Percentiles rank a stretch among this genome's conserved stretches.
Conservation (phyloP, 2,329 filamentous ascomycete genomes). For the Macrophomina phaseolina region DNA sequence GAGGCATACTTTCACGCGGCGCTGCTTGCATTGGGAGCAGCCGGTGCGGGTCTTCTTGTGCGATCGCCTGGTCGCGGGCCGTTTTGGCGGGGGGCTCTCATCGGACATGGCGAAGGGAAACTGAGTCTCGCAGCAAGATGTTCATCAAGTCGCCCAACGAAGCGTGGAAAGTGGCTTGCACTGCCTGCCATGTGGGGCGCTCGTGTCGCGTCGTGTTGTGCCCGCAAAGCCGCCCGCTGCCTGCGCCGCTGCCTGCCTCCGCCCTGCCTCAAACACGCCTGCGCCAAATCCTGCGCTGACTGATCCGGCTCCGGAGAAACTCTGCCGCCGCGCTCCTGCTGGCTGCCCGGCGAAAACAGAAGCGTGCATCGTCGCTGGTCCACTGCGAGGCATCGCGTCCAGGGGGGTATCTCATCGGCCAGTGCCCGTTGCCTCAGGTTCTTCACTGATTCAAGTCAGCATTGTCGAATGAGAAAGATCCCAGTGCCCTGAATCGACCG, state of each 20-base stretch:
- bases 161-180: conserved; percentile 14
- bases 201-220: background rate
- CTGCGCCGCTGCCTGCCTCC: too few species aligned
- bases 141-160: conserved; percentile 1
- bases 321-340: background rate
- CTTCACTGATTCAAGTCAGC: too few species aligned
- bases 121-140: conserved; percentile 13
- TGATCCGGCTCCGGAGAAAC: background rate
- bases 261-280: too few species aligned
- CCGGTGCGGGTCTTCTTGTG: conserved; percentile 28
- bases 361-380: background rate
- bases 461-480: too few species aligned
- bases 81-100: conserved; percentile 8
- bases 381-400: too few species aligned
- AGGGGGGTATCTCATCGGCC: too few species aligned
- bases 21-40: conserved; percentile 27
- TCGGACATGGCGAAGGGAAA: conserved; percentile 17
- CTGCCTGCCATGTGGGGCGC: conserved; percentile 19
- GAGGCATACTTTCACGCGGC: conserved; percentile 23
- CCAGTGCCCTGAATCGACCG: too few species aligned
- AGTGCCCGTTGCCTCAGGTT: too few species aligned
- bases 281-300: too few species aligned
- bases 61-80: conserved; percentile 17
- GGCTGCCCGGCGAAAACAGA: background rate
- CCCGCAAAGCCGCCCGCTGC: background rate